phyloP scores from a whole-genome alignment of 176 grass and related monocot species.

The Oryza brachyantha region DNA sequence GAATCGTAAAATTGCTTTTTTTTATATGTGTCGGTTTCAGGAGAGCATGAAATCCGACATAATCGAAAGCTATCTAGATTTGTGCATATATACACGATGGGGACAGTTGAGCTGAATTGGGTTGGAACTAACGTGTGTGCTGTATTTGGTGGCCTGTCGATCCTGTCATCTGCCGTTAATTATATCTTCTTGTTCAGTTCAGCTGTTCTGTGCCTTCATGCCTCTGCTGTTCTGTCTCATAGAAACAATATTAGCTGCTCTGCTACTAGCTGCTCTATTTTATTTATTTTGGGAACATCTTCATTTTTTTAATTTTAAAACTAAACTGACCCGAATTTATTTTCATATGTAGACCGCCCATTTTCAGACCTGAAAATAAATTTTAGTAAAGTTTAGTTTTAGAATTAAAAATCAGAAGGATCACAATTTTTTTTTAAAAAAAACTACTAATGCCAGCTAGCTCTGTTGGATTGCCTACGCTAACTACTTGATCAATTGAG shows the following conservation, averaged over 20 bases:
- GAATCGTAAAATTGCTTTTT: too few species aligned
- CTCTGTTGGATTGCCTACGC: background rate
- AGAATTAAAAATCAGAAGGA: too few species aligned
- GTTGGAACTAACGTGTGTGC: slow-evolving; percentile 11
- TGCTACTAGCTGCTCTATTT: background rate
- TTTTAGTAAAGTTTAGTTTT: too few species aligned
- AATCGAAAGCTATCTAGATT: background rate
- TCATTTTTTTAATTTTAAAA: too few species aligned
- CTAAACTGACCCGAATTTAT: too few species aligned
- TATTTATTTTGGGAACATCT: too few species aligned
- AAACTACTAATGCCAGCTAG: background rate
- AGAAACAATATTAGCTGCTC: background rate
- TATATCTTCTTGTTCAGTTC: background rate
- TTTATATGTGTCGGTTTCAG: background rate
- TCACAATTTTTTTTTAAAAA: too few species aligned
- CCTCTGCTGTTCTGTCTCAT: background rate
- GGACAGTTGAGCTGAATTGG: slow-evolving; percentile 22
- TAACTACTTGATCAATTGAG: background rate
- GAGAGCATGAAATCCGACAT: background rate
- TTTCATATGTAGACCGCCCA: too few species aligned
- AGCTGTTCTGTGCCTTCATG: background rate
- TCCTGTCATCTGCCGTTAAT: background rate
- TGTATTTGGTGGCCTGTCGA: slow-evolving; percentile 21
- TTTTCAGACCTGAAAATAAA: too few species aligned
- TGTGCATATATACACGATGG: background rate